A percentile compares a stretch with the other conserved stretches of the same genome.
Evolutionary conservation across 2,329 filamentous ascomycete species (phyloP).

Genomic region (Diplodia intermedia): DNA sequence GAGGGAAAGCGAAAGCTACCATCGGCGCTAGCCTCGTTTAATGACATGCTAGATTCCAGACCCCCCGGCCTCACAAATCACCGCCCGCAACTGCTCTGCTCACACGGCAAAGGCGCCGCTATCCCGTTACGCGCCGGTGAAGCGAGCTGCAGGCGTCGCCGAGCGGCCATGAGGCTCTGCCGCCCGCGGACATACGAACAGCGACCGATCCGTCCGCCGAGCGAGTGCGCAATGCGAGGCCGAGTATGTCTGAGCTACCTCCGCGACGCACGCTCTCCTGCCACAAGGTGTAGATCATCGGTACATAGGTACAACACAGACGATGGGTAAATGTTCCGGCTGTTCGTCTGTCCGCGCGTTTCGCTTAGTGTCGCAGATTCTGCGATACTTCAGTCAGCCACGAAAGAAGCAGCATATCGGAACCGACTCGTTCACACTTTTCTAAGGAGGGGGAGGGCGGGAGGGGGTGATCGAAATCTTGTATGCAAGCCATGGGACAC

Average conservation of each 20-base stretch:
- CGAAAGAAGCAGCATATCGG: neutral
- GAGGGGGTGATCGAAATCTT: neutral
- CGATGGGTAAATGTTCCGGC: neutral
- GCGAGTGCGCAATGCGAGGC: neutral
- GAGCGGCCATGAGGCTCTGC: slow-evolving; percentile 1
- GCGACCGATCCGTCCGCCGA: slow-evolving; percentile 14
- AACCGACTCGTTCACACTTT: neutral
- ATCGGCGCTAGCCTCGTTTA: slow-evolving; percentile 28
- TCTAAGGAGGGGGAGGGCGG: too few relatives aligned
- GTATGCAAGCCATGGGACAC: neutral
- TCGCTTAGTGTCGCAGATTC: neutral
- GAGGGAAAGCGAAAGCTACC: slow-evolving; percentile 29
- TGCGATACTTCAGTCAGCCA: slow-evolving; percentile 2
- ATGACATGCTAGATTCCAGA: slow-evolving; percentile 28
- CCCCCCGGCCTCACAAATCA: slow-evolving; percentile 28
- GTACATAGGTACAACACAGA: neutral
- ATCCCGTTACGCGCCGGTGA: neutral
- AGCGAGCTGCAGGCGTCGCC: slow-evolving; percentile 1
- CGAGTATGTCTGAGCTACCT: neutral
- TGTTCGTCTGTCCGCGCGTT: neutral
- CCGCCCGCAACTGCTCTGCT: slow-evolving; percentile 3
- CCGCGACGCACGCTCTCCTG: neutral
- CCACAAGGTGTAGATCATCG: neutral
- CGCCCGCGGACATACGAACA: slow-evolving; percentile 16
- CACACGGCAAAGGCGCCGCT: too few relatives aligned